Evolutionary conservation across 495 filamentous ascomycete species (phyloP).

Genomic region (Cryomyces antarcticus): DNA sequence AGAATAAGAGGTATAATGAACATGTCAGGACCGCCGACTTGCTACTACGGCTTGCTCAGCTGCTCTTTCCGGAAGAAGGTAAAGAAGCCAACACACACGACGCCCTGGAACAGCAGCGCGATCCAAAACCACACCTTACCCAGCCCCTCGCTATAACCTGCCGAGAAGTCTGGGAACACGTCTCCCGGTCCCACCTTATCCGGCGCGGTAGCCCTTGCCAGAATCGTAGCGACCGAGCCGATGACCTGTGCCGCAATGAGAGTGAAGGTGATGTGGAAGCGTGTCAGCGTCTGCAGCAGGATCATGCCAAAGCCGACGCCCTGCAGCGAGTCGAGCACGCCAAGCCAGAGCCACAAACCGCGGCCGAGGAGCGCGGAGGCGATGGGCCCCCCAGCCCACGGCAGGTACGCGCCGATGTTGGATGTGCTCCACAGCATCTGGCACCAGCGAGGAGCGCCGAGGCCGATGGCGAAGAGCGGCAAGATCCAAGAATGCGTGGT

Average conservation of each 20-base stretch:
- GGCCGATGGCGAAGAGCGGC: slow-evolving; percentile 44
- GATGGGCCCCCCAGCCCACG: slow-evolving; percentile 31
- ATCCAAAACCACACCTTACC: slow-evolving; percentile 47
- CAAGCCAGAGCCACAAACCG: slow-evolving; percentile 44
- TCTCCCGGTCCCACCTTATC: slow-evolving; percentile 37
- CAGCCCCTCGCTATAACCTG: slow-evolving; percentile 24
- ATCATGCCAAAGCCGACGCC: slow-evolving; percentile 44
- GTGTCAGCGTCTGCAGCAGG: slow-evolving; percentile 37
- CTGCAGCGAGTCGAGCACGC: slow-evolving; percentile 41
- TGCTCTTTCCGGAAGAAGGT: slow-evolving; percentile 56
- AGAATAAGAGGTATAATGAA: too few relatives aligned
- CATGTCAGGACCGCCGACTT: too few relatives aligned
- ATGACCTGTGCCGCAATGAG: slow-evolving; percentile 36
- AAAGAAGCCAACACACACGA: slow-evolving; percentile 45
- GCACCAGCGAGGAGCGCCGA: slow-evolving; percentile 42
- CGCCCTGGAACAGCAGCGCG: slow-evolving; percentile 35
- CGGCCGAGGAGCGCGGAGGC: slow-evolving; percentile 31
- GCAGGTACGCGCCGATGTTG: slow-evolving; percentile 35
- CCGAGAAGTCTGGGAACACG: slow-evolving; percentile 40
- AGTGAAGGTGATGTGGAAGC: slow-evolving; percentile 35
- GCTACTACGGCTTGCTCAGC: slow-evolving; percentile 34
- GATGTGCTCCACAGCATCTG: slow-evolving; percentile 45
- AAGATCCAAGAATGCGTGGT: slow-evolving; percentile 41
- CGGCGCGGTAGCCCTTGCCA: slow-evolving; percentile 35
- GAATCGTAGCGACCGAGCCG: slow-evolving; percentile 33